Percentiles rank a stretch among this genome's conserved stretches.
These are phyloP conservation scores for Hypoxylon sp. DNA, from an alignment of 2,329 filamentous ascomycete genomes.

Conservation along the genomic window DNA sequence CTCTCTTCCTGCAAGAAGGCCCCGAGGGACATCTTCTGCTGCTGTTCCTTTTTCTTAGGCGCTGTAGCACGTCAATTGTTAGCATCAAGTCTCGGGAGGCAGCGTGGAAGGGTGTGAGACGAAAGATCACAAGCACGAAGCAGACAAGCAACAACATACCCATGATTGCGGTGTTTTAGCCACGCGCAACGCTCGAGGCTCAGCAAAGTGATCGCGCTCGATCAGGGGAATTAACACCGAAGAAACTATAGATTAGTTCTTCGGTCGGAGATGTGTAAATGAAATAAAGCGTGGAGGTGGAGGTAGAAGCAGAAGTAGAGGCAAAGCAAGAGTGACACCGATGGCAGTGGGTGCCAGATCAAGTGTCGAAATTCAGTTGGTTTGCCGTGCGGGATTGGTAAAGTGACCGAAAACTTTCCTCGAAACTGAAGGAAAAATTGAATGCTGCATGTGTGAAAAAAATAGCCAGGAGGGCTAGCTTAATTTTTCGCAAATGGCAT, in stretches of 20 bases:
- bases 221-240: constrained; percentile 36
- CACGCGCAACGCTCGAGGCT: constrained; percentile 47
- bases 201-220: constrained; percentile 42
- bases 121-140: not conserved
- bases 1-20: constrained; percentile 93
- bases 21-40: constrained; percentile 97
- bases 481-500: constrained; percentile 34
- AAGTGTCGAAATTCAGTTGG: constrained; percentile 34
- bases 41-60: constrained; percentile 87
- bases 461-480: constrained; percentile 42
- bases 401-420: constrained; percentile 46
- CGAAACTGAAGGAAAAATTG: constrained; percentile 48
- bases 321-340: constrained; percentile 19
- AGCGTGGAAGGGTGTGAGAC: not conserved
- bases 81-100: constrained; percentile 51
- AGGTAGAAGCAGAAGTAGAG: constrained; percentile 12
- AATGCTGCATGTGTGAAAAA: constrained; percentile 42
- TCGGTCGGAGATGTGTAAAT: constrained; percentile 21
- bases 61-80: constrained; percentile 66
- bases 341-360: constrained; percentile 33
- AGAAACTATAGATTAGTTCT: constrained; percentile 37
- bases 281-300: not conserved
- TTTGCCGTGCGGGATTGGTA: constrained; percentile 43
- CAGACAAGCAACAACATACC: constrained; percentile 57
- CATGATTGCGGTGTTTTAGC: constrained; percentile 68